phyloP scores from a whole-genome alignment of 768 basidiomycete genomes.

The Exidia glandulosa region DNA sequence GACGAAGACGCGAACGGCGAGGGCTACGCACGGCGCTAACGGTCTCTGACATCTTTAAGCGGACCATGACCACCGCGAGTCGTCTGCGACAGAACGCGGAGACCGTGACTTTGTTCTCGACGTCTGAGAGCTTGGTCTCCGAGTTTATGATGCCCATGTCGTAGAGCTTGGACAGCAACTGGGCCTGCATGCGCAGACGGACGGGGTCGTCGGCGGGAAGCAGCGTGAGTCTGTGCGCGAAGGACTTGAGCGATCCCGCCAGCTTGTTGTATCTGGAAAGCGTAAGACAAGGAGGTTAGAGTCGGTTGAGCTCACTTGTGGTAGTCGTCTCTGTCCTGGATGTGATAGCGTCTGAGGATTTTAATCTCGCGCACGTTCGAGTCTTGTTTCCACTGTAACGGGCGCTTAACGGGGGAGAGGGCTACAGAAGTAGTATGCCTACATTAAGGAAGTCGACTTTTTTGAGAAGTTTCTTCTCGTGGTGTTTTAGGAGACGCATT shows the following conservation, averaged over 20 bases:
- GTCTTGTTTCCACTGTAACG: slow-evolving; percentile 88
- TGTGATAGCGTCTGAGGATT: slow-evolving; percentile 90
- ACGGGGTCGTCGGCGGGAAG: slow-evolving; percentile 86
- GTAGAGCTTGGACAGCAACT: slow-evolving; percentile 88
- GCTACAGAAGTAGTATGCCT: slow-evolving; percentile 17
- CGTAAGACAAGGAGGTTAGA: background rate
- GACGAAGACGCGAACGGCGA: background rate
- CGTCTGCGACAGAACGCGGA: slow-evolving; percentile 87
- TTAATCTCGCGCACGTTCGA: slow-evolving; percentile 80
- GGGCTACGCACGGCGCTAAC: slow-evolving; percentile 70
- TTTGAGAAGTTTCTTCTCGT: slow-evolving; percentile 89
- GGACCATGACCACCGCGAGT: slow-evolving; percentile 85
- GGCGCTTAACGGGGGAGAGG: background rate
- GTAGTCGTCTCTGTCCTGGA: slow-evolving; percentile 90
- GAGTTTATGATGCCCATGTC: slow-evolving; percentile 91
- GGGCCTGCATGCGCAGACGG: slow-evolving; percentile 70
- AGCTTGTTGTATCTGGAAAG: slow-evolving; percentile 79
- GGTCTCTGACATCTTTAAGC: slow-evolving; percentile 90
- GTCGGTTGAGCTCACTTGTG: slow-evolving; percentile 50
- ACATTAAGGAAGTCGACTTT: slow-evolving; percentile 97
- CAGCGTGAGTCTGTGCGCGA: slow-evolving; percentile 77
- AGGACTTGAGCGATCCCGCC: slow-evolving; percentile 73
- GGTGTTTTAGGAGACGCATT: slow-evolving; percentile 89
- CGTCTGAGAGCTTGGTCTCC: slow-evolving; percentile 80
- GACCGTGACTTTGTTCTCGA: slow-evolving; percentile 91